phyloP scores from a whole-genome alignment of 257 asterid species.

The Scutellaria baicalensis region DNA sequence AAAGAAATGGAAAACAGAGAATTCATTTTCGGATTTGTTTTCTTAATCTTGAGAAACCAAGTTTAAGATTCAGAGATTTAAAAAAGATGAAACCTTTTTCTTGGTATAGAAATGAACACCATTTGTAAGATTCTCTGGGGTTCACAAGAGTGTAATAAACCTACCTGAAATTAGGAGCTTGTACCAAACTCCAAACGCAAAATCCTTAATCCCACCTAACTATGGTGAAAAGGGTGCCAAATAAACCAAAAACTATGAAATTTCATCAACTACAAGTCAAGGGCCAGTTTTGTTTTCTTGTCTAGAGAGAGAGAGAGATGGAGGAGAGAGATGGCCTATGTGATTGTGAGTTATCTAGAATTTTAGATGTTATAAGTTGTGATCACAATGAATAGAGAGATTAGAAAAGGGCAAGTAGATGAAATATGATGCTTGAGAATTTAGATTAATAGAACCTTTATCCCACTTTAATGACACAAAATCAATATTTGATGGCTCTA shows the following conservation, averaged over 20 bases:
- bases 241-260: background rate
- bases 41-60: background rate
- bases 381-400: background rate
- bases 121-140: background rate
- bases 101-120: background rate
- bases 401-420: background rate
- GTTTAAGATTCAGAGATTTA: background rate
- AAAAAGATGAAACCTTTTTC: background rate
- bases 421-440: constrained; percentile 22
- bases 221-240: background rate
- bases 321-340: background rate
- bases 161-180: constrained; percentile 14
- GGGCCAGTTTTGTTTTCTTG: background rate
- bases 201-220: constrained; percentile 13
- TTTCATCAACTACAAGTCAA: background rate
- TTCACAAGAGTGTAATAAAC: background rate
- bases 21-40: constrained; percentile 23
- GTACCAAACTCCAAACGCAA: constrained; percentile 14
- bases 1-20: constrained; percentile 39
- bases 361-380: background rate
- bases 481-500: constrained; percentile 4
- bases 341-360: background rate
- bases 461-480: constrained; percentile 23
- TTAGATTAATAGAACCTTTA: constrained; percentile 30
- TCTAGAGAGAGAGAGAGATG: background rate